A percentile compares a stretch with the other conserved stretches of the same genome.
These are phyloP conservation scores for Avena atlantica DNA, from an alignment of 176 grass and related monocot species.

Conservation along the genomic window DNA sequence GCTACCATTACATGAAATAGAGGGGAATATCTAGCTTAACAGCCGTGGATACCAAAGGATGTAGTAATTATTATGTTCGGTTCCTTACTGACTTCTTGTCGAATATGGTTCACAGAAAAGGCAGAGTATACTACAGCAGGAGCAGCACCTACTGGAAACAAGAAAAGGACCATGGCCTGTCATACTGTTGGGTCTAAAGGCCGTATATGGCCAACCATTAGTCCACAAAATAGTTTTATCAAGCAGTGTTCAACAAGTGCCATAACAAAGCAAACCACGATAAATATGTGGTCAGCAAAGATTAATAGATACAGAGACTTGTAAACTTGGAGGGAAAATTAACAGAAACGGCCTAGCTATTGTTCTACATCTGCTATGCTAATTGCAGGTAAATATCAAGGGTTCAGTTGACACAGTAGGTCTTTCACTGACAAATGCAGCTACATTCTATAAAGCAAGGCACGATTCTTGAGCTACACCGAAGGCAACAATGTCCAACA, in stretches of 20 bases:
- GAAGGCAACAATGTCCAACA: constrained; percentile 17
- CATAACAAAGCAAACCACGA: neutral
- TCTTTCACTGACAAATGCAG: neutral
- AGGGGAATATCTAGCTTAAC: neutral
- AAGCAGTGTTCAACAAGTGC: neutral
- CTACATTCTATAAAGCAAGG: constrained; percentile 3
- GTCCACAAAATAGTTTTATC: neutral
- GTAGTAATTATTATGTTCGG: neutral
- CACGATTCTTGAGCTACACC: constrained; percentile 26
- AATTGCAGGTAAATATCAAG: constrained; percentile 17
- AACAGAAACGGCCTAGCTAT: neutral
- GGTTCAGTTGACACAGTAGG: neutral
- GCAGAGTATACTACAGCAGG: neutral
- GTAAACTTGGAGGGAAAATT: too few relatives aligned
- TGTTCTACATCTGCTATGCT: constrained; percentile 1
- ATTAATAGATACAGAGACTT: neutral
- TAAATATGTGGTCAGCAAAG: constrained; percentile 5
- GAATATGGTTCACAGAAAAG: constrained; percentile 9
- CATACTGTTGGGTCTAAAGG: neutral
- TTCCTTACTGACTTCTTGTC: neutral
- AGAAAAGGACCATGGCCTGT: neutral
- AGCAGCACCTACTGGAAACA: constrained; percentile 8
- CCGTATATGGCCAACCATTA: neutral
- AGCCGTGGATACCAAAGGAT: neutral
- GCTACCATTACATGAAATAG: neutral